Base-by-base conservation (phyloP, 306 rosid species). In the Begonia peltatifolia region DNA sequence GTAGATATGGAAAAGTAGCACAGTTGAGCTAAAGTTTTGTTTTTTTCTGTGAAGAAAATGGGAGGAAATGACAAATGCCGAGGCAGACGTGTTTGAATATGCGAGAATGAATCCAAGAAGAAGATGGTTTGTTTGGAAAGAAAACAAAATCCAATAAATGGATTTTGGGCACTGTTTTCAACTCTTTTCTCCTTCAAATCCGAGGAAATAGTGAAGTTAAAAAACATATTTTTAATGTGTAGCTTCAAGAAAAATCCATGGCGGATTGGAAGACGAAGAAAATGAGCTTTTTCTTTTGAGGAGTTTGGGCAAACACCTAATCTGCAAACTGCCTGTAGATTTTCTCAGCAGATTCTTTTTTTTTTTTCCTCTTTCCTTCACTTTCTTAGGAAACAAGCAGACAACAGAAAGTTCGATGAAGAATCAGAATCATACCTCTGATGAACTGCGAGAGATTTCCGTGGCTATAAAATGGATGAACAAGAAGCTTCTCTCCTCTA, bases 401-500 rank as follows among this genome's bases (percentile, higher is more conserved):
- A 63, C 18, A 51, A 1, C 52, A 46, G 18, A 17, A 17, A 17
- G 18, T 17, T 17, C 18, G 1, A 17, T 17, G 22, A 12, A 14
- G 25, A 30, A 42, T 17, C 7, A 42, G 14, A 36, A 63, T 50
- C 18, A 47, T 63, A 92, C 99, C 96, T 81, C 72, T 81, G 49
- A 83, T 69, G 71, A 86, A 92, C 17, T 87, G 74, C 60, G 88
- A 68, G 58, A 92, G 61, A 81, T 68, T 86, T 58, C 96, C 94
- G 56, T 56, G 63, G 63, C 76, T 56, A 50, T 81, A 77, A 60
- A 83, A 92, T 4, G 96, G 94, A 68, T 86, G 81, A 77, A 92
- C 82, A 64, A 92, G 76, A 71, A 92, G 96, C 84, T 75, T 86
- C 81, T 92, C 99, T 15, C 96, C 94, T 56, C 96, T 81, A 41